Base-by-base conservation (phyloP, 345 rosid species). In the Boechera retrofracta region DNA sequence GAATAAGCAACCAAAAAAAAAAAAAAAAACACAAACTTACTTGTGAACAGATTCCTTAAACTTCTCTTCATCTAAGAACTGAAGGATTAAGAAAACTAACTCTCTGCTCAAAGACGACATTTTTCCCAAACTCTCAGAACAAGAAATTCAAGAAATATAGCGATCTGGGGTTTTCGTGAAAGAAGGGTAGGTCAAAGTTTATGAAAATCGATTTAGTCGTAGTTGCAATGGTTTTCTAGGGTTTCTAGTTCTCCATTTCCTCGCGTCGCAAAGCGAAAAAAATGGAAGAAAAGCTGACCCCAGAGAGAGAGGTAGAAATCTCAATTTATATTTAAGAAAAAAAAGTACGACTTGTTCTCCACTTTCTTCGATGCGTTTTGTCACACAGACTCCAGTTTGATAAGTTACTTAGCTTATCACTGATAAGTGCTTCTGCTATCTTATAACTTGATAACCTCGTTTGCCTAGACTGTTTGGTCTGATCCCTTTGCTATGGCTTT, bases 31-130 rank as follows among this genome's bases (percentile, higher is more conserved):
- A 61, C 0, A 53, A 2, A 33, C 87, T 84, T 80, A 88, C 91
- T 72, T 87, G 71, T 87, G 91, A 64, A 87, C 91, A 48, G 91
- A 72, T 78, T 78, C 81, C 54, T 78, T 78, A 24, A 78, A 78
- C 73, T 78, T 78, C 68, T 78, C 81, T 57, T 87, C 91, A 26
- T 87, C 91, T 66, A 87, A 79, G 82, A 87, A 87, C 83, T 87
- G 91, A 61, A 87, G 77, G 53, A 87, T 86, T 62, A 87, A 82
- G 64, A 87, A 87, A 32, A 87, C 91, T 69, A 86, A 74, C 83
- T 87, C 91, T 81, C 91, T 87, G 76, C 89, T 87, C 48, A 87
- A 71, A 69, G 91, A 88, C 21, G 91, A 88, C 89, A 88, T 87
- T 67, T 87, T 54, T 77, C 44, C 11, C 3, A 2, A 52, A 33